Evolutionary conservation across 2,329 filamentous ascomycete species (phyloP).

Genomic region (Cladosporium sp.): DNA sequence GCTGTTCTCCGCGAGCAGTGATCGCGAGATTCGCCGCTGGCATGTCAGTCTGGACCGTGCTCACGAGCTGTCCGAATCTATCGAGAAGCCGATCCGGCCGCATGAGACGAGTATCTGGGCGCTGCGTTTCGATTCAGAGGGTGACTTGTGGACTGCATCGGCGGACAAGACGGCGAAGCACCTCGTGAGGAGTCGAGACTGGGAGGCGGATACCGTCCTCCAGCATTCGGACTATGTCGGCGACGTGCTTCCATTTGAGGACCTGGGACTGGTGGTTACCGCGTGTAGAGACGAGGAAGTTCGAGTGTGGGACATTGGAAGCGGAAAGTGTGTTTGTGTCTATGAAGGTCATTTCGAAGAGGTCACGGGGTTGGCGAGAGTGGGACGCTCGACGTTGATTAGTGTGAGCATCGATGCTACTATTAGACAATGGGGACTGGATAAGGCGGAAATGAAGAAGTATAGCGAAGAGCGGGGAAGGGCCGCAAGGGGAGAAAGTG

Average conservation of each 20-base stretch:
- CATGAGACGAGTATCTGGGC: conserved; percentile 92
- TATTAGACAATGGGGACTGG: conserved; percentile 78
- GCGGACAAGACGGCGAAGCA: conserved; percentile 87
- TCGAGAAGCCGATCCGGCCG: conserved; percentile 63
- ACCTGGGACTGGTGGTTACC: conserved; percentile 77
- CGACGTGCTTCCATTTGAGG: conserved; percentile 66
- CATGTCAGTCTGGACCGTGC: conserved; percentile 55
- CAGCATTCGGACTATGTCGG: conserved; percentile 87
- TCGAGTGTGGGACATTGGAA: conserved; percentile 73
- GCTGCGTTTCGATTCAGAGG: conserved; percentile 65
- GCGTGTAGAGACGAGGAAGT: conserved; percentile 90
- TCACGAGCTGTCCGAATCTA: conserved; percentile 52
- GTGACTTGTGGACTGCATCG: conserved; percentile 88
- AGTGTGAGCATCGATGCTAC: conserved; percentile 92
- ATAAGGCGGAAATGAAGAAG: conserved; percentile 59
- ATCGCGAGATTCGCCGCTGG: conserved; percentile 71
- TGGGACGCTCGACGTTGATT: conserved; percentile 55
- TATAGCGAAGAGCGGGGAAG: conserved; percentile 54
- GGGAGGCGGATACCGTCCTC: conserved; percentile 70
- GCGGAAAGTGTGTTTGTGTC: conserved; percentile 34
- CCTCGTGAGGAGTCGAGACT: conserved; percentile 66
- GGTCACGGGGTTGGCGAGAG: conserved; percentile 73
- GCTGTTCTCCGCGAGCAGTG: conserved; percentile 72
- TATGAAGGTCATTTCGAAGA: conserved; percentile 85
- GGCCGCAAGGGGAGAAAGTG: conserved; percentile 49